phyloP scores from a whole-genome alignment of 129 eudicot genomes.

The Chrysanthemum seticuspe region DNA sequence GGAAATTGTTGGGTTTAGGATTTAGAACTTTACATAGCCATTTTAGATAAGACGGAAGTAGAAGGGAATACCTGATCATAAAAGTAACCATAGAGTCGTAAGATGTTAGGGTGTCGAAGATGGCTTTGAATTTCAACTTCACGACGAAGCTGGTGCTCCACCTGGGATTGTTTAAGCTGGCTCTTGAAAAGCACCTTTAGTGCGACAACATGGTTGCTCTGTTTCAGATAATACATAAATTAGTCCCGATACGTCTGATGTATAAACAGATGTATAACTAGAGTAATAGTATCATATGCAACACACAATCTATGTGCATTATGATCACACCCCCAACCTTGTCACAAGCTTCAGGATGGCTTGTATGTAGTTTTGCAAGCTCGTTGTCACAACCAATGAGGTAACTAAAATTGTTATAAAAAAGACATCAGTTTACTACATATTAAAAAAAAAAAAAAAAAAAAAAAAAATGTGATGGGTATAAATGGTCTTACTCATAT shows the following conservation, averaged over 20 bases:
- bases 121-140: neutral
- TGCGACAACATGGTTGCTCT: too few species aligned
- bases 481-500: conserved; percentile 58
- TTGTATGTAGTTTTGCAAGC: conserved; percentile 73
- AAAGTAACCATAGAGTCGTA: neutral
- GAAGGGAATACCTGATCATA: neutral
- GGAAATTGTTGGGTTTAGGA: neutral
- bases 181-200: too few species aligned
- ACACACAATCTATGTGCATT: conserved; percentile 39
- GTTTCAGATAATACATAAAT: too few species aligned
- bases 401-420: conserved; percentile 46
- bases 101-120: neutral
- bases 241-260: too few species aligned
- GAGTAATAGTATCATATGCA: too few species aligned
- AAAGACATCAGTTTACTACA: conserved; percentile 1
- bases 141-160: neutral
- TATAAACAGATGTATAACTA: too few species aligned
- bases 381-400: conserved; percentile 90
- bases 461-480: neutral
- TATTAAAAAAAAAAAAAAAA: too few species aligned
- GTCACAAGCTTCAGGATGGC: conserved; percentile 92
- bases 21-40: neutral
- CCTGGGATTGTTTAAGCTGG: too few species aligned
- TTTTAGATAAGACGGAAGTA: too few species aligned
- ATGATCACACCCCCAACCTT: conserved; percentile 95